phyloP scores from a whole-genome alignment of 2,329 filamentous ascomycete genomes.

The Aspergillus sp. region DNA sequence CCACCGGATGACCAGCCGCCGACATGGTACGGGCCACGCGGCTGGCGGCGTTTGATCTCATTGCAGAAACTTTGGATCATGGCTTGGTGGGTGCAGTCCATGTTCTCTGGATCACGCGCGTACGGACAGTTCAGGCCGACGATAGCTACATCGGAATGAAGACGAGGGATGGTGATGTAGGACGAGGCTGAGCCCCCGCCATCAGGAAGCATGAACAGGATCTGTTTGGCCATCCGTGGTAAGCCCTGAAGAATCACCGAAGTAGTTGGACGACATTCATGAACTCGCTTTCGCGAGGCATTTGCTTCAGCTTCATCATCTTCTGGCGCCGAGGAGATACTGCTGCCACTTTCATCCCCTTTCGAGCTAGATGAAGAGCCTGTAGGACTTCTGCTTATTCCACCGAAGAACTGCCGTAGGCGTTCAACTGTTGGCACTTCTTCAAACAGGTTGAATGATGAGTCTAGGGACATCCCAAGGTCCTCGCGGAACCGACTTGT shows the following conservation, averaged over 20 bases:
- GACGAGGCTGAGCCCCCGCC: background rate
- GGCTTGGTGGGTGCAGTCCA: background rate
- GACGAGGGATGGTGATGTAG: background rate
- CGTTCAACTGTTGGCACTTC: background rate
- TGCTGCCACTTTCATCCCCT: background rate
- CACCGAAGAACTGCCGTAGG: background rate
- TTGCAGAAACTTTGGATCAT: conserved; percentile 22
- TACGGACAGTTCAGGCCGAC: conserved; percentile 6
- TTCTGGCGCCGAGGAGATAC: background rate
- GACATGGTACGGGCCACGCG: conserved; percentile 56
- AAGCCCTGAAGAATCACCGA: conserved; percentile 2
- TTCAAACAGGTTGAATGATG: background rate
- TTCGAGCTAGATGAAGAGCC: background rate
- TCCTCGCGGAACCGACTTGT: conserved; percentile 15
- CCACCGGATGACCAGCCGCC: conserved; percentile 71
- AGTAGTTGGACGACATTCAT: background rate
- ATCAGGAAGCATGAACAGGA: conserved; percentile 5
- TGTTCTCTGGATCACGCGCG: background rate
- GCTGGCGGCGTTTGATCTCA: conserved; percentile 40
- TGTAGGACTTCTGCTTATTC: background rate
- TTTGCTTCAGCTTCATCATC: background rate
- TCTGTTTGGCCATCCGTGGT: background rate
- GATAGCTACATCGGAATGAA: background rate
- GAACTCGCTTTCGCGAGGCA: background rate
- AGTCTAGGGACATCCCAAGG: conserved; percentile 2